Evolutionary conservation across 2,329 filamentous ascomycete genomes (phyloP).

Genomic region (Clathrospora elynae): DNA sequence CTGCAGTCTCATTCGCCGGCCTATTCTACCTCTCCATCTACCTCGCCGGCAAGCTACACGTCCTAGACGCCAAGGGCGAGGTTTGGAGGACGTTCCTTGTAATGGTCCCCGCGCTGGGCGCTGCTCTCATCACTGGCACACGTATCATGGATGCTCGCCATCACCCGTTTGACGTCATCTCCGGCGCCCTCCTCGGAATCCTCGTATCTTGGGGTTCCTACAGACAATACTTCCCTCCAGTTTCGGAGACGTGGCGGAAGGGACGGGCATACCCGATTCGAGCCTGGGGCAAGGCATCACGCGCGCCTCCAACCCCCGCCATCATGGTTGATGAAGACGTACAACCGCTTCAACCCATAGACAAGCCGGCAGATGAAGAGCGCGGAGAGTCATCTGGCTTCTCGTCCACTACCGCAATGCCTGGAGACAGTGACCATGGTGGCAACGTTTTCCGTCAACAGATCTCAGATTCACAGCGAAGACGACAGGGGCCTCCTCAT

Average conservation of each 20-base stretch:
- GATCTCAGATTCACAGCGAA: constrained; percentile 45
- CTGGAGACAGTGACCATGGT: constrained; percentile 24
- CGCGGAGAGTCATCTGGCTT: constrained; percentile 41
- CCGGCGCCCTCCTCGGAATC: constrained; percentile 60
- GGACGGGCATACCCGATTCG: constrained; percentile 64
- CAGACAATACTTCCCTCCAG: constrained; percentile 64
- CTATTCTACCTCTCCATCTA: constrained; percentile 65
- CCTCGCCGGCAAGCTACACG: constrained; percentile 63
- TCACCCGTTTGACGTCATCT: constrained; percentile 65
- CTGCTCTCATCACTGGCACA: constrained; percentile 60
- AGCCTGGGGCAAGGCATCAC: constrained; percentile 55
- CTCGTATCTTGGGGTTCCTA: constrained; percentile 60
- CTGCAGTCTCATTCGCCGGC: constrained; percentile 61
- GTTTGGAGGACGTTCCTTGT: constrained; percentile 64
- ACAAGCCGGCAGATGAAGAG: constrained; percentile 40
- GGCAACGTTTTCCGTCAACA: constrained; percentile 49
- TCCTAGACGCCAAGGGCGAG: constrained; percentile 64
- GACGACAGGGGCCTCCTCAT: constrained; percentile 33
- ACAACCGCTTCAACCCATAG: constrained; percentile 37
- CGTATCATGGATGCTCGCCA: constrained; percentile 67
- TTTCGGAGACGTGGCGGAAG: constrained; percentile 62
- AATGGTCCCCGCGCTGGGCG: constrained; percentile 59
- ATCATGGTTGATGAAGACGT: constrained; percentile 39
- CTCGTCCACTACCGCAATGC: constrained; percentile 28
- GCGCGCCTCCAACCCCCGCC: constrained; percentile 40